Percentiles rank a stretch among this genome's conserved stretches.
Evolutionary conservation across 306 rosid species (phyloP).

Genomic region (Mucuna pruriens): DNA sequence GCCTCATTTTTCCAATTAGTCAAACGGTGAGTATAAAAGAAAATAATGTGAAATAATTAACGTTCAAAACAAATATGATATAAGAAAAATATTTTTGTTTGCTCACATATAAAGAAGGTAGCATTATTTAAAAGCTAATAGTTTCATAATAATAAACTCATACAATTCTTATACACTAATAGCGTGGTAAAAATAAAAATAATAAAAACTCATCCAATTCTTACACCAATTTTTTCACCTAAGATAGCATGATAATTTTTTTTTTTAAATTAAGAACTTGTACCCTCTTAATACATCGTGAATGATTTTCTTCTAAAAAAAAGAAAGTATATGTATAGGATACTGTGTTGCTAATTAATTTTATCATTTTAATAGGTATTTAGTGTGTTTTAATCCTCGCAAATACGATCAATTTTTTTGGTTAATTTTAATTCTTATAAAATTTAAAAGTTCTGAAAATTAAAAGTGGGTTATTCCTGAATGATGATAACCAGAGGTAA

Average conservation of each 20-base stretch:
- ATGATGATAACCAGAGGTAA: no score
- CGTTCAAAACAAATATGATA: neutral
- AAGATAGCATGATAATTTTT: neutral
- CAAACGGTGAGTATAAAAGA: neutral
- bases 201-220: neutral
- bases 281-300: neutral
- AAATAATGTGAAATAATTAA: neutral
- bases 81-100: neutral
- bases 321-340: no score
- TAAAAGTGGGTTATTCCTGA: no score
- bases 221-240: neutral
- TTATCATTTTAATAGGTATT: no score
- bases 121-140: neutral
- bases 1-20: neutral
- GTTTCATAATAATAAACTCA: neutral
- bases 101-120: neutral
- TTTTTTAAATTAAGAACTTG: no score
- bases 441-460: neutral
- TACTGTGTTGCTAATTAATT: no score
- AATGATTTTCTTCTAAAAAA: neutral
- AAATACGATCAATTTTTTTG: no score
- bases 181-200: no score
- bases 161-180: neutral
- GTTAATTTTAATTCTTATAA: no score
- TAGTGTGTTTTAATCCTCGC: no score